phyloP scores from a whole-genome alignment of 148 eudicot species.

The Diospyros kaki region DNA sequence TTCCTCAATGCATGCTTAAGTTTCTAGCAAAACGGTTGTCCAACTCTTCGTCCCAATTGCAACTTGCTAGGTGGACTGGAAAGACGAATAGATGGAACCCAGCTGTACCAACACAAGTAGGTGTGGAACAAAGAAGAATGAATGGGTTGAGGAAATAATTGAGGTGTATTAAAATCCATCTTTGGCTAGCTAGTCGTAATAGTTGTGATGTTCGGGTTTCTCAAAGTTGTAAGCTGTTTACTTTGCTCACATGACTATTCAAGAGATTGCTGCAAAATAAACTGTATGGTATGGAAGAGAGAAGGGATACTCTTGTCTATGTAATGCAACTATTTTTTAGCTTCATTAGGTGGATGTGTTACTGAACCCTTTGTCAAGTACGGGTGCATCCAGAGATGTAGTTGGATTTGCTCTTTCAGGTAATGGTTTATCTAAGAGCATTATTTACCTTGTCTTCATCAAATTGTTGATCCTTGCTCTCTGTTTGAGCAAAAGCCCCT shows the following conservation, averaged over 20 bases:
- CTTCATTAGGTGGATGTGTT: neutral
- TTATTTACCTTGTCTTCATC: constrained; percentile 7
- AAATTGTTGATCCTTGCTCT: neutral
- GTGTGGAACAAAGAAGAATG: too few relatives aligned
- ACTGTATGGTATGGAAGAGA: neutral
- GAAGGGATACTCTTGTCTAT: neutral
- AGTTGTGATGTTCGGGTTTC: neutral
- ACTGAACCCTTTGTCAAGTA: neutral
- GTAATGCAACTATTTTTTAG: too few relatives aligned
- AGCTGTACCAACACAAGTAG: too few relatives aligned
- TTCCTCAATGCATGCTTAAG: too few relatives aligned
- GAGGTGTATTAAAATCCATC: neutral
- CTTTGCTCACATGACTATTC: neutral
- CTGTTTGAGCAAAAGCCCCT: neutral
- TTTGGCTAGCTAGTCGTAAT: neutral
- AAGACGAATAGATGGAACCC: too few relatives aligned
- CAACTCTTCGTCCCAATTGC: too few relatives aligned
- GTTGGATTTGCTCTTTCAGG: neutral
- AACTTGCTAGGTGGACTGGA: too few relatives aligned
- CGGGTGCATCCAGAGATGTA: neutral
- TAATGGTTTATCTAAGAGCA: neutral
- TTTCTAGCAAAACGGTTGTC: too few relatives aligned
- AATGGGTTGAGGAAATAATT: too few relatives aligned
- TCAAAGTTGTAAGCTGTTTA: neutral
- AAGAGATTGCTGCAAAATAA: neutral